Evolutionary conservation across 208 protist species (phyloP).

Genomic region (Porcisia deanei): DNA sequence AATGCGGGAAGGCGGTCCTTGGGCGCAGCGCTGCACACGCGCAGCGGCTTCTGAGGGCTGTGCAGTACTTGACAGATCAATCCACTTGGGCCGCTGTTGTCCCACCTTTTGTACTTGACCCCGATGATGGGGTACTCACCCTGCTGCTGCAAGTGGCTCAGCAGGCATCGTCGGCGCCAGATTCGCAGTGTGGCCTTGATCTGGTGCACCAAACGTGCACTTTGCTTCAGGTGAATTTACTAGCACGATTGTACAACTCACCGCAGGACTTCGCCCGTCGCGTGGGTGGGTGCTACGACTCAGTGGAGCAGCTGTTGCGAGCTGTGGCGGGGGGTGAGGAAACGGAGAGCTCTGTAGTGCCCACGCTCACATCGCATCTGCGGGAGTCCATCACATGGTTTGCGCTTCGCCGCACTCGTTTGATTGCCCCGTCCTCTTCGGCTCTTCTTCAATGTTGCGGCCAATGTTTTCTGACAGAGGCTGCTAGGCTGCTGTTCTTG

Average conservation of each 20-base stretch:
- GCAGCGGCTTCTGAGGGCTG: slow-evolving; percentile 47
- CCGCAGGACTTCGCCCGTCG: slow-evolving; percentile 14
- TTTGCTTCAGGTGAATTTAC: slow-evolving; percentile 73
- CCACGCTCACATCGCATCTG: neutral
- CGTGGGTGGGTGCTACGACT: slow-evolving; percentile 22
- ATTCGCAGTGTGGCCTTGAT: slow-evolving; percentile 20
- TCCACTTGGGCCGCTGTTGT: slow-evolving; percentile 60
- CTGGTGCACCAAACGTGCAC: slow-evolving; percentile 38
- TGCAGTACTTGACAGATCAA: slow-evolving; percentile 68
- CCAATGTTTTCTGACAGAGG: slow-evolving; percentile 70
- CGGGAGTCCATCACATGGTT: slow-evolving; percentile 18
- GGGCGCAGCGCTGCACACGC: slow-evolving; percentile 54
- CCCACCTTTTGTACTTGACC: slow-evolving; percentile 64
- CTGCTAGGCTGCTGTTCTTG: slow-evolving; percentile 53
- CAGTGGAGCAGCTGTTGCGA: slow-evolving; percentile 19
- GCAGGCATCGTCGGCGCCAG: slow-evolving; percentile 6
- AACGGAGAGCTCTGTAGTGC: slow-evolving; percentile 15
- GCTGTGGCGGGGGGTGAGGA: slow-evolving; percentile 7
- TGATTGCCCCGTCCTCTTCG: slow-evolving; percentile 10
- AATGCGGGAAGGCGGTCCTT: slow-evolving; percentile 65
- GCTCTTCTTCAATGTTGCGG: slow-evolving; percentile 60
- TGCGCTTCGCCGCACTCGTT: slow-evolving; percentile 21
- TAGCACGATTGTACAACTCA: slow-evolving; percentile 37
- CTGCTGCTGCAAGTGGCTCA: slow-evolving; percentile 51
- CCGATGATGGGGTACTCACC: slow-evolving; percentile 42